Percentiles rank a stretch among this genome's conserved stretches.
Evolutionary conservation across 2,329 filamentous ascomycete species (phyloP).

Genomic region (Colletotrichum sp.): DNA sequence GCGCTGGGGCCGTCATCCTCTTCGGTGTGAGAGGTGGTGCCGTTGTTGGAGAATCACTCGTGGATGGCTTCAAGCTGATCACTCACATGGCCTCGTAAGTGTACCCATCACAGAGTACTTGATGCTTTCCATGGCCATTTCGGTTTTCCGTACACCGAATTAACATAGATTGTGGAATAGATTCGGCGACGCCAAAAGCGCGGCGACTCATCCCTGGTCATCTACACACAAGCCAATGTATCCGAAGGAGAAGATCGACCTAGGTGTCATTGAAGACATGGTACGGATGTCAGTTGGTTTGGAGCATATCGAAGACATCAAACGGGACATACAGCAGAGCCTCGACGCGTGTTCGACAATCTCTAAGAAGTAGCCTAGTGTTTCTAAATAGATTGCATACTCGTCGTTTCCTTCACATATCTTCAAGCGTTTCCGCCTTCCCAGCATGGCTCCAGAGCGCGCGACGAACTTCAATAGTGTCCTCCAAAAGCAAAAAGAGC

Average conservation of each 20-base stretch:
- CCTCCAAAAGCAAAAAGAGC: fast-evolving
- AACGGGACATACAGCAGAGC: background rate
- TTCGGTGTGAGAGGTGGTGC: background rate
- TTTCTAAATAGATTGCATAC: background rate
- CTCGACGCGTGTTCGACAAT: background rate
- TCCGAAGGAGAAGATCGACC: background rate
- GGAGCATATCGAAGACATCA: background rate
- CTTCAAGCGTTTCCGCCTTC: fast-evolving
- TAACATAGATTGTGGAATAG: no score
- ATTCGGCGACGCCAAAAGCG: background rate
- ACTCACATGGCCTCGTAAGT: background rate
- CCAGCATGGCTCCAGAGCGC: background rate
- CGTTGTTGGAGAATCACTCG: background rate
- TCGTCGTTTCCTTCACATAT: fast-evolving
- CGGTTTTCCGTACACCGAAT: no score
- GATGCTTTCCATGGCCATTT: no score
- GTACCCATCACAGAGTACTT: background rate
- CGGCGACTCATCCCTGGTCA: background rate
- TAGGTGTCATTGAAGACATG: background rate
- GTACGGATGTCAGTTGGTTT: background rate
- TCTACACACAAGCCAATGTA: background rate
- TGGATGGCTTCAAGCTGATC: background rate
- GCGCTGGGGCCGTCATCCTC: background rate
- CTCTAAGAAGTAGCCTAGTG: background rate
- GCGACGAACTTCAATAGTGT: background rate